phyloP scores from a whole-genome alignment of 1,284 basidiomycete species.

The Inonotus obliquus region DNA sequence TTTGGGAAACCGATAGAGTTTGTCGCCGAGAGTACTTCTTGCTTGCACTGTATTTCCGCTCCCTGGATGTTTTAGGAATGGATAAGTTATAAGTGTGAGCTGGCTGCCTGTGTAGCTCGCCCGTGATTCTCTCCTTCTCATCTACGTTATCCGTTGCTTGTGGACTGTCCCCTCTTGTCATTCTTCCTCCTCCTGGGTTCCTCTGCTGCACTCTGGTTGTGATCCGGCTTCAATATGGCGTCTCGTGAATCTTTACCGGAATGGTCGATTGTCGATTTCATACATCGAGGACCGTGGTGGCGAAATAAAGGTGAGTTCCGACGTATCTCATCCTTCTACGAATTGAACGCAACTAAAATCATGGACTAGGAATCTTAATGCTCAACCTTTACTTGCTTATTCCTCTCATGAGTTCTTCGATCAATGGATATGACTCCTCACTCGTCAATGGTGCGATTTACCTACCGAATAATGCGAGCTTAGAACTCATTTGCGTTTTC shows the following conservation, averaged over 20 bases:
- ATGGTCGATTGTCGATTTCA: conserved; percentile 21
- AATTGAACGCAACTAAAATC: not conserved
- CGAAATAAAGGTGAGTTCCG: conserved; percentile 36
- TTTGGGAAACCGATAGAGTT: not conserved
- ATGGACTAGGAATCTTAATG: conserved; percentile 46
- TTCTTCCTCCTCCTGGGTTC: not conserved
- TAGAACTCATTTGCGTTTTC: too few species aligned
- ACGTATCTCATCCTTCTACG: not conserved
- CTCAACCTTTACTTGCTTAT: conserved; percentile 56
- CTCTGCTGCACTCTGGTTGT: not conserved
- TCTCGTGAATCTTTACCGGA: not conserved
- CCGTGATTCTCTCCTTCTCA: not conserved
- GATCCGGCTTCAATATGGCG: not conserved
- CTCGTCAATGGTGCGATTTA: conserved; percentile 48
- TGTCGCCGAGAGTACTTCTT: not conserved
- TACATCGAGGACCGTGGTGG: conserved; percentile 24
- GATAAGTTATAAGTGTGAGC: not conserved
- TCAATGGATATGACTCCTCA: conserved; percentile 61
- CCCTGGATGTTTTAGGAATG: not conserved
- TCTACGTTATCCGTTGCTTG: not conserved
- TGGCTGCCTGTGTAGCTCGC: not conserved
- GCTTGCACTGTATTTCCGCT: not conserved
- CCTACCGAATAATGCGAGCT: not conserved
- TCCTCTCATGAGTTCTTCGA: conserved; percentile 53
- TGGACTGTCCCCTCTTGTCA: not conserved